Conservation (phyloP, 2,329 filamentous ascomycete species). For the Neopestalotiopsis rosae region DNA sequence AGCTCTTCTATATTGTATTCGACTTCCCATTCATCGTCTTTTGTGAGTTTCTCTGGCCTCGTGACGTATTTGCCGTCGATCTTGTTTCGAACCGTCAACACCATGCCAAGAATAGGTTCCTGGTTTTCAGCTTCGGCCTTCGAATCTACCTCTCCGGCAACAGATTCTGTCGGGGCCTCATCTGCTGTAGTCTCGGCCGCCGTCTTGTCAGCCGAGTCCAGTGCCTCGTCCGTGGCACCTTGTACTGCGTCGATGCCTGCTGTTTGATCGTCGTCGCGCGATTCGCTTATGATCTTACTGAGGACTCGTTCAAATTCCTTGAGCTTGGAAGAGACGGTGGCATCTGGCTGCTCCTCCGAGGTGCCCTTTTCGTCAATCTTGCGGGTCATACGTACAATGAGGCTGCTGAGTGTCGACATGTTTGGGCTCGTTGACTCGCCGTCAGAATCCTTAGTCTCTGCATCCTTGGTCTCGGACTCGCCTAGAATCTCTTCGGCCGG, state of each 20-base stretch:
- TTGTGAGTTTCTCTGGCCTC: constrained; percentile 59
- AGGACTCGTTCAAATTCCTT: constrained; percentile 58
- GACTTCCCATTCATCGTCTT: constrained; percentile 67
- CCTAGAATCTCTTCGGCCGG: constrained; percentile 23
- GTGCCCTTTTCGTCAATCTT: constrained; percentile 44
- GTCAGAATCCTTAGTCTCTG: constrained; percentile 25
- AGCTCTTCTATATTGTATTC: constrained; percentile 79
- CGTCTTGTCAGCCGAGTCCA: neutral
- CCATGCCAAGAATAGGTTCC: constrained; percentile 66
- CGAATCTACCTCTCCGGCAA: constrained; percentile 19
- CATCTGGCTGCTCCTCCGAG: constrained; percentile 30
- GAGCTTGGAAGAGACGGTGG: constrained; percentile 45
- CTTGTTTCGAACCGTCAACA: constrained; percentile 73
- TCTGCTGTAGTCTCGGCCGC: neutral
- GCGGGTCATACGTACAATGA: constrained; percentile 57
- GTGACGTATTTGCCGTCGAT: constrained; percentile 69
- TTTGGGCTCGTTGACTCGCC: constrained; percentile 38
- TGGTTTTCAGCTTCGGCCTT: constrained; percentile 30
- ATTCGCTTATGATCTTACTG: constrained; percentile 49
- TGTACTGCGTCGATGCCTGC: neutral
- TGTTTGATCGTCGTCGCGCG: constrained; percentile 19
- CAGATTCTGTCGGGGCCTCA: constrained; percentile 1
- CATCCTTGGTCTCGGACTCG: constrained; percentile 20
- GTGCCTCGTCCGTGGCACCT: neutral
- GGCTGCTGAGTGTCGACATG: constrained; percentile 42